A percentile compares a stretch with the other conserved stretches of the same genome.
These are phyloP conservation scores for Arthrobotrys megalospora DNA, from an alignment of 2,329 filamentous ascomycete species.

Conservation along the genomic window DNA sequence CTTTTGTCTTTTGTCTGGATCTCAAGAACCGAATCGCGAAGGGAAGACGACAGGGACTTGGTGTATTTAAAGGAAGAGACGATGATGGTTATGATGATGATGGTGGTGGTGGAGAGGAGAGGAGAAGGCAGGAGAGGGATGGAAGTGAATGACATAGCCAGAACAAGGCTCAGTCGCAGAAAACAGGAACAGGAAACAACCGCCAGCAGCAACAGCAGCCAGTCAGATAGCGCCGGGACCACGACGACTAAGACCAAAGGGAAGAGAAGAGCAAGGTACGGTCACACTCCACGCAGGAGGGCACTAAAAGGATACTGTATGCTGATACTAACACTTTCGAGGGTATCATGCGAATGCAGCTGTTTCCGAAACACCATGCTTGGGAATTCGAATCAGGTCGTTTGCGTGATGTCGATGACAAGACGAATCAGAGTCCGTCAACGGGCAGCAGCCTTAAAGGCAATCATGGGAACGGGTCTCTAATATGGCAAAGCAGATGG, in stretches of 20 bases:
- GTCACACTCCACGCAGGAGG: constrained; percentile 11
- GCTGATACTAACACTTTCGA: constrained; percentile 25
- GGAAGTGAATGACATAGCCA: constrained; percentile 44
- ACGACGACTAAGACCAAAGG: not conserved
- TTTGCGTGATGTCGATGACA: constrained; percentile 37
- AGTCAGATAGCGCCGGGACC: constrained; percentile 12
- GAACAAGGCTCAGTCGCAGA: constrained; percentile 3
- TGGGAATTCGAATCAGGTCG: constrained; percentile 5
- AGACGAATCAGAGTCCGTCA: constrained; percentile 26
- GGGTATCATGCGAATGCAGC: not conserved
- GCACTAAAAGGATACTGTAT: constrained; percentile 9
- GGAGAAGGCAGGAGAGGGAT: constrained; percentile 23
- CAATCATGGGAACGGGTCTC: constrained; percentile 42
- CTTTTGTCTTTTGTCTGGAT: not conserved
- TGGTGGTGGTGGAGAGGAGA: constrained; percentile 2
- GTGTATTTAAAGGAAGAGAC: constrained; percentile 1
- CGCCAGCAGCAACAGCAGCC: not conserved
- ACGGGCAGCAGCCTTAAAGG: constrained; percentile 24
- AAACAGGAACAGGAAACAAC: constrained; percentile 13
- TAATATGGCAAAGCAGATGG: constrained; percentile 22
- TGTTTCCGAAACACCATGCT: constrained; percentile 15
- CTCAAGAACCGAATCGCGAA: not conserved
- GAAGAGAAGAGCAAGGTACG: constrained; percentile 13
- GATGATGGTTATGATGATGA: constrained; percentile 2
- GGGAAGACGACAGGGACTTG: not conserved